Evolutionary conservation across 2,329 filamentous ascomycete species (phyloP).

Genomic region (Fusarium citri): DNA sequence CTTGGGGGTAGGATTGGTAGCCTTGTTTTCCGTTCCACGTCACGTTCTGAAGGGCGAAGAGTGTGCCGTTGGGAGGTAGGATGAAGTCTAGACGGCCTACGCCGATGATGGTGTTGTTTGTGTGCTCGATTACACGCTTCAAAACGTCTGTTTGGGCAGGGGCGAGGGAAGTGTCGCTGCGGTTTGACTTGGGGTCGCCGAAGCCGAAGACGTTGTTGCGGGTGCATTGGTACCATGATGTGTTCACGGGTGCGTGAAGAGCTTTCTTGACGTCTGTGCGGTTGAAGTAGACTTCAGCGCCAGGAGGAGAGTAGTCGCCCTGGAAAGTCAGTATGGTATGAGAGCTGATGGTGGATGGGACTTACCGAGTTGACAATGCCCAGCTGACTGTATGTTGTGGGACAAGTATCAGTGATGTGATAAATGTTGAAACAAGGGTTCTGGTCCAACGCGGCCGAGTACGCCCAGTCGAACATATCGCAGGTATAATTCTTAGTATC

Average conservation of each 20-base stretch:
- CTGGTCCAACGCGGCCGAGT: conserved; percentile 61
- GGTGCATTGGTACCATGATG: conserved; percentile 46
- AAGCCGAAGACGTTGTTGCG: conserved; percentile 43
- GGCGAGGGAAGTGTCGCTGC: conserved; percentile 28
- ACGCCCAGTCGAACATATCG: conserved; percentile 67
- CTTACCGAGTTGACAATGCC: conserved; percentile 69
- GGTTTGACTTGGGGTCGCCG: conserved; percentile 33
- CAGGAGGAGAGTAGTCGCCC: conserved; percentile 71
- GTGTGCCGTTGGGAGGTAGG: conserved; percentile 75
- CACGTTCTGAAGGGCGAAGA: conserved; percentile 82
- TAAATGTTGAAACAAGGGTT: conserved; percentile 89
- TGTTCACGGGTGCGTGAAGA: conserved; percentile 68
- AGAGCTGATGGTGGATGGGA: no score
- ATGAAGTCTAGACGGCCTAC: conserved; percentile 66
- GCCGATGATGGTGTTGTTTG: conserved; percentile 50
- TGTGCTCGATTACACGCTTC: conserved; percentile 47
- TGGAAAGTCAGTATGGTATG: conserved; percentile 27
- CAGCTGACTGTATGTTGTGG: conserved; percentile 75
- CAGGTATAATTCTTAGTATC: conserved; percentile 60
- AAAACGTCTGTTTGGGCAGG: conserved; percentile 42
- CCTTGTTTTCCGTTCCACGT: conserved; percentile 79
- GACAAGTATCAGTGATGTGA: conserved; percentile 78
- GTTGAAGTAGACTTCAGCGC: conserved; percentile 75
- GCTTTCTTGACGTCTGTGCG: conserved; percentile 75
- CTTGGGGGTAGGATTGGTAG: conserved; percentile 63